Percentiles rank a stretch among this genome's conserved stretches.
Evolutionary conservation across 305 asterid species (phyloP).

Genomic region (Fraxinus velutina): DNA sequence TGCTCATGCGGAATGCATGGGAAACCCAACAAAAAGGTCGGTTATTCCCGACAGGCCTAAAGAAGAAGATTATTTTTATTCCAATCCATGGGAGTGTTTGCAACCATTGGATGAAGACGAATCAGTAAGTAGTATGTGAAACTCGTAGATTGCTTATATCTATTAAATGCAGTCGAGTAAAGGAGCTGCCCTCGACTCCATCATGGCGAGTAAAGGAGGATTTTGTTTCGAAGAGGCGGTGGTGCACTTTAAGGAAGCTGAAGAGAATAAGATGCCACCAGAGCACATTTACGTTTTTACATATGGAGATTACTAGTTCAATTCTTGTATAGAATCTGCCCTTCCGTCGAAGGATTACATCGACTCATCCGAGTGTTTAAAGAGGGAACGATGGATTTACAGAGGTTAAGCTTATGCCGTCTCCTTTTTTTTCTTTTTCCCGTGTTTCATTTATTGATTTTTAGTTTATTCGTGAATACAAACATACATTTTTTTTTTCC

Average conservation of each 20-base stretch:
- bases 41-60: conserved; percentile 69
- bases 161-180: conserved; percentile 16
- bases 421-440: neutral
- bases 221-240: conserved; percentile 29
- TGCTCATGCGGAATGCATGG: conserved; percentile 61
- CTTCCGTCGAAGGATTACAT: conserved; percentile 47
- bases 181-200: conserved; percentile 21
- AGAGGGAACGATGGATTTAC: conserved; percentile 17
- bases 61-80: conserved; percentile 79
- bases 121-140: conserved; percentile 33
- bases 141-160: conserved; percentile 11
- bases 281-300: conserved; percentile 26
- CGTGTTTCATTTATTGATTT: neutral
- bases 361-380: conserved; percentile 39
- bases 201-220: conserved; percentile 19
- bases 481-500: neutral
- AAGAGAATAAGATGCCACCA: conserved; percentile 24
- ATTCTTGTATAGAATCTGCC: conserved; percentile 63
- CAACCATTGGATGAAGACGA: conserved; percentile 40
- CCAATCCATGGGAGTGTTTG: conserved; percentile 74
- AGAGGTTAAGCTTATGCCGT: neutral
- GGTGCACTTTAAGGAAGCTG: conserved; percentile 17
- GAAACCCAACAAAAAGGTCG: conserved; percentile 48
- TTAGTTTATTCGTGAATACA: neutral
- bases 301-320: conserved; percentile 38